Percentiles rank a stretch among this genome's conserved stretches.
Conservation (phyloP, 805 yeast genomes). For the Clavispora carvajalis region DNA sequence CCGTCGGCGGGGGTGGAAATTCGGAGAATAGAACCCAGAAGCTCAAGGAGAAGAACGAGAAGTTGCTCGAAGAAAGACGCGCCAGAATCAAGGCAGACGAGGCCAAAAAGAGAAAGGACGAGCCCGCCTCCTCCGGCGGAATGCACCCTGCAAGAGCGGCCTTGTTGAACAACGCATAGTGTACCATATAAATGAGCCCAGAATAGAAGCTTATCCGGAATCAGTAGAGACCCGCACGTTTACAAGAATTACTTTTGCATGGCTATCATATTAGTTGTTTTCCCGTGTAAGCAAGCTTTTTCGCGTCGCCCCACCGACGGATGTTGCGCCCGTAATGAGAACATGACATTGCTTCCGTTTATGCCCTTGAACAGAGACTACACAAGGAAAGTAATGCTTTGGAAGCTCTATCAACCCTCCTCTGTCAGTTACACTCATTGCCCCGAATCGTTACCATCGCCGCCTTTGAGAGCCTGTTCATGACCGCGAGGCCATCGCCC, state of each 20-base stretch:
- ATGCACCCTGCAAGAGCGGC: constrained; percentile 69
- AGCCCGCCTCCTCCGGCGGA: constrained; percentile 23
- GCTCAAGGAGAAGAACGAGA: constrained; percentile 72
- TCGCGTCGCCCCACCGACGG: too few species aligned
- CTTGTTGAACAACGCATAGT: constrained; percentile 25
- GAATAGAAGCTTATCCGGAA: background rate
- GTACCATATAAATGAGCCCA: background rate
- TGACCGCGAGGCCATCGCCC: constrained; percentile 86
- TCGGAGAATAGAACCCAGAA: constrained; percentile 58
- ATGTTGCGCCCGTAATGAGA: too few species aligned
- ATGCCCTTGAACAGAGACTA: too few species aligned
- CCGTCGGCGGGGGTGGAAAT: constrained; percentile 98
- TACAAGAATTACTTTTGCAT: too few species aligned
- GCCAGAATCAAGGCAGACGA: constrained; percentile 46
- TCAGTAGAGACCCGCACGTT: too few species aligned
- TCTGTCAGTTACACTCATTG: background rate
- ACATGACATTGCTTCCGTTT: too few species aligned
- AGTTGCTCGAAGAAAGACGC: constrained; percentile 64
- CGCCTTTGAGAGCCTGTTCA: constrained; percentile 87
- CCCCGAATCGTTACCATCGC: constrained; percentile 46
- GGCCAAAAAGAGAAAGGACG: constrained; percentile 27
- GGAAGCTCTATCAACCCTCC: background rate
- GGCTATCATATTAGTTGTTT: too few species aligned
- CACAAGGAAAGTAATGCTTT: background rate
- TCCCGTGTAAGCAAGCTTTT: too few species aligned